Evolutionary conservation across 768 basidiomycete genomes (phyloP).

Genomic region (Exidia glandulosa): DNA sequence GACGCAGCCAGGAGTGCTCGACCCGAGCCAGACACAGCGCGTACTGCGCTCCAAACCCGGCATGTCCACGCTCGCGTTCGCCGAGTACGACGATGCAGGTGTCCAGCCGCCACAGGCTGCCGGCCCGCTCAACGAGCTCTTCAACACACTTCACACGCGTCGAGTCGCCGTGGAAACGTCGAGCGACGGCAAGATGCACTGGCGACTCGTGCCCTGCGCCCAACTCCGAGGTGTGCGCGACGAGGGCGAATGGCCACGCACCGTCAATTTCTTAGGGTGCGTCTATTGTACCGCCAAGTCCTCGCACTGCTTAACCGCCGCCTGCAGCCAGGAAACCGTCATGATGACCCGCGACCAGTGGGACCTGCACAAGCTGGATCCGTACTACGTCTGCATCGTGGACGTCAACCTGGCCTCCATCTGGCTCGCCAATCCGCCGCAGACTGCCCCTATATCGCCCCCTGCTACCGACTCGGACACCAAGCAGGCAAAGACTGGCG

Average conservation of each 20-base stretch:
- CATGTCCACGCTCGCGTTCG: slow-evolving; percentile 55
- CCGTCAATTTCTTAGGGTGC: slow-evolving; percentile 61
- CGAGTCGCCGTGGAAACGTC: slow-evolving; percentile 65
- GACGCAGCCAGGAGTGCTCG: slow-evolving; percentile 50
- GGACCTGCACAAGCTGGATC: slow-evolving; percentile 79
- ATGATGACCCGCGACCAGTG: slow-evolving; percentile 63
- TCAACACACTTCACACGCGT: background rate
- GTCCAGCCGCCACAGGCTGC: slow-evolving; percentile 29
- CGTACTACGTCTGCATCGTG: slow-evolving; percentile 57
- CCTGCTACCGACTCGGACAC: background rate
- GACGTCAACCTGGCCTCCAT: slow-evolving; percentile 5
- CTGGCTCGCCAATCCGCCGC: background rate
- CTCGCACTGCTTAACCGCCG: slow-evolving; percentile 14
- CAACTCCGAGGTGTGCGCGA: slow-evolving; percentile 42
- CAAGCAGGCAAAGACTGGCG: background rate
- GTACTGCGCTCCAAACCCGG: slow-evolving; percentile 48
- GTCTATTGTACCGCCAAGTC: slow-evolving; percentile 23
- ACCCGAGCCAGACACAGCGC: slow-evolving; percentile 48
- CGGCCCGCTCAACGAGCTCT: background rate
- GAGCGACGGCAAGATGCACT: slow-evolving; percentile 35
- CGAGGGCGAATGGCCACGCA: slow-evolving; percentile 63
- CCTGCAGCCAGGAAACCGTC: background rate
- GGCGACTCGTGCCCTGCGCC: slow-evolving; percentile 73
- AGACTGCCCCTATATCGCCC: background rate
- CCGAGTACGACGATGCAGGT: slow-evolving; percentile 56